These are phyloP conservation scores for Camillea tinctor DNA, from an alignment of 2,329 filamentous ascomycete species.

Conservation along the genomic window DNA sequence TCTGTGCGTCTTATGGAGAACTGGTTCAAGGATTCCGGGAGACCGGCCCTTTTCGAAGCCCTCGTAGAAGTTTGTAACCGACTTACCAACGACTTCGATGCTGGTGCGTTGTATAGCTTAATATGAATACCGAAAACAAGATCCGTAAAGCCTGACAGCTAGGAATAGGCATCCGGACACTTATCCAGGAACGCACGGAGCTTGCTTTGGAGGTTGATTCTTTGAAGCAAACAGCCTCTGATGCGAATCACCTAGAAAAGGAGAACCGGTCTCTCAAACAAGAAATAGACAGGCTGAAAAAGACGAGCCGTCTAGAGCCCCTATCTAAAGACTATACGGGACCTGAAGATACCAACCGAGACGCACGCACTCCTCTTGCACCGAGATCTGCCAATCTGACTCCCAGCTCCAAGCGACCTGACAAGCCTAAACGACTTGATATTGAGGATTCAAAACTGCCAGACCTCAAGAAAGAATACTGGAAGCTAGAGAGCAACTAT, in stretches of 20 bases:
- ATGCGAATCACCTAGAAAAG: conserved; percentile 37
- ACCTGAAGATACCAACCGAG: conserved; percentile 3
- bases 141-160: conserved; percentile 2
- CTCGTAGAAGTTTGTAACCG: conserved; percentile 26
- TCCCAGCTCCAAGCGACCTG: conserved; percentile 13
- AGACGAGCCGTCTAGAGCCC: conserved; percentile 12
- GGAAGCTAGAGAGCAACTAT: conserved; percentile 40
- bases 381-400: conserved; percentile 25
- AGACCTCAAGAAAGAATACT: conserved; percentile 34
- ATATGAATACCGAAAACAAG: not conserved
- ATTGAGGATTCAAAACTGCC: conserved; percentile 15
- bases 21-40: conserved; percentile 31
- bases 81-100: conserved; percentile 25
- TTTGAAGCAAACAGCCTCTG: conserved; percentile 32
- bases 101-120: conserved; percentile 18
- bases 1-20: conserved; percentile 23
- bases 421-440: conserved; percentile 15
- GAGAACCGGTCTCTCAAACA: conserved; percentile 43
- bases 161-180: conserved; percentile 15
- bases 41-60: conserved; percentile 27
- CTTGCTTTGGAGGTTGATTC: conserved; percentile 35
- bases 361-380: conserved; percentile 26
- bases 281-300: conserved; percentile 35
- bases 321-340: conserved; percentile 1
- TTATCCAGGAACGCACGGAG: conserved; percentile 20